Conservation (phyloP, 2,329 filamentous ascomycete species). For the Trichoderma hamatum region DNA sequence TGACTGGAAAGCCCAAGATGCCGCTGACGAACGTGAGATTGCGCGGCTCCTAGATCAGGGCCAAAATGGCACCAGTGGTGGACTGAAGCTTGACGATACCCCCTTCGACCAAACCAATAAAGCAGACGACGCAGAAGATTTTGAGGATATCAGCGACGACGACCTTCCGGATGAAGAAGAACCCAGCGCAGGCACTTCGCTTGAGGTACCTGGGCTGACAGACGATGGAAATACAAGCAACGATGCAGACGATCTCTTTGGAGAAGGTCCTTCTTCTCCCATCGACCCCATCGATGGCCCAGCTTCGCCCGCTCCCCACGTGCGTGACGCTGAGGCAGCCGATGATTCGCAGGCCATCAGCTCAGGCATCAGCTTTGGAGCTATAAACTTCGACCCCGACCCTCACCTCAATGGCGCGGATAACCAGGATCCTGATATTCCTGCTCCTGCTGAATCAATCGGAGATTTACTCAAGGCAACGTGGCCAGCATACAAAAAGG, state of each 20-base stretch:
- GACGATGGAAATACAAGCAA: slow-evolving; percentile 64
- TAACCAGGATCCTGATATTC: slow-evolving; percentile 66
- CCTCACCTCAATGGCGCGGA: slow-evolving; percentile 46
- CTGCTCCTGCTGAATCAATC: slow-evolving; percentile 70
- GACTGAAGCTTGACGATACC: slow-evolving; percentile 48
- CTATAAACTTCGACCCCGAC: slow-evolving; percentile 54
- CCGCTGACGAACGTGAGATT: slow-evolving; percentile 54
- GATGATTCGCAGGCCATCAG: slow-evolving; percentile 42
- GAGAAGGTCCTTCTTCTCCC: slow-evolving; percentile 60
- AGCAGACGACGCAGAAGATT: slow-evolving; percentile 90
- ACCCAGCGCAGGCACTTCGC: slow-evolving; percentile 45
- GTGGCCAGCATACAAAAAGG: slow-evolving; percentile 79
- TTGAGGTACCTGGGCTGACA: slow-evolving; percentile 57
- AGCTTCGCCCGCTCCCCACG: slow-evolving; percentile 50
- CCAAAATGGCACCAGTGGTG: slow-evolving; percentile 44
- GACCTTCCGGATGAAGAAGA: slow-evolving; percentile 85
- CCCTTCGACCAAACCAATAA: slow-evolving; percentile 72
- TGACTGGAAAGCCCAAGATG: slow-evolving; percentile 49
- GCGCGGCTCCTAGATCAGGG: slow-evolving; percentile 49
- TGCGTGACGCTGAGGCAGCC: slow-evolving; percentile 45
- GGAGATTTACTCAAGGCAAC: slow-evolving; percentile 77
- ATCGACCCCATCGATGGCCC: slow-evolving; percentile 47
- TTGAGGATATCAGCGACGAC: slow-evolving; percentile 87
- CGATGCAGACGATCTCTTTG: slow-evolving; percentile 70
- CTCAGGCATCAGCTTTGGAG: slow-evolving; percentile 42